phyloP scores from a whole-genome alignment of 2,329 filamentous ascomycete genomes.

The Phialophora macrospora region DNA sequence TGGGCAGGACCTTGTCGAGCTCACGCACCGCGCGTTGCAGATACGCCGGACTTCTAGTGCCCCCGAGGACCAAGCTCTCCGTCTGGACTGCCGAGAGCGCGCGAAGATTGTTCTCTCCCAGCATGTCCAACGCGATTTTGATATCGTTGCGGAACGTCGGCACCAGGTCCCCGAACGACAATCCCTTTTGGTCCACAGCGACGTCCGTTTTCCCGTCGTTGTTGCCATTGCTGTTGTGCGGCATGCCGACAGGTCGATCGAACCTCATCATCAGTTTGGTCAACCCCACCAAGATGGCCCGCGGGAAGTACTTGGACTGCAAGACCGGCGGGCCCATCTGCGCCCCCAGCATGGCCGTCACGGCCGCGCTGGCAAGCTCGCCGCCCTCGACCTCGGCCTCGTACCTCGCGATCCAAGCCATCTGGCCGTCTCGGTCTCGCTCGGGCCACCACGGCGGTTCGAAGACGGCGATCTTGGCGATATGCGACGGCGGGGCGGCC shows the following conservation, averaged over 20 bases:
- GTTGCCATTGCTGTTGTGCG: not conserved
- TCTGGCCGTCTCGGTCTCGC: constrained; percentile 17
- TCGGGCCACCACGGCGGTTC: constrained; percentile 29
- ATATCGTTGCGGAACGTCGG: constrained; percentile 24
- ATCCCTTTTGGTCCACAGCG: not conserved
- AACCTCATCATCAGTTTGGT: constrained; percentile 21
- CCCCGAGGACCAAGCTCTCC: constrained; percentile 22
- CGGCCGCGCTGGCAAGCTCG: constrained; percentile 21
- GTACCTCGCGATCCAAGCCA: constrained; percentile 18
- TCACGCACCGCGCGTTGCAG: constrained; percentile 23
- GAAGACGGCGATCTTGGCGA: constrained; percentile 24
- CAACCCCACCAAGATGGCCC: constrained; percentile 13
- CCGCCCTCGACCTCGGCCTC: constrained; percentile 20
- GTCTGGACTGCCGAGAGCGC: constrained; percentile 15
- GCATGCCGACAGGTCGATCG: constrained; percentile 15
- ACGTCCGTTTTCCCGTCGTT: not conserved
- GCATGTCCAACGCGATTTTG: constrained; percentile 16
- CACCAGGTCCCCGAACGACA: constrained; percentile 21
- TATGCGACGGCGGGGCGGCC: constrained; percentile 18
- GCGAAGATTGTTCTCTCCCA: constrained; percentile 19
- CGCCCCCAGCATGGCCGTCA: constrained; percentile 26
- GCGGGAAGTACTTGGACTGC: constrained; percentile 25
- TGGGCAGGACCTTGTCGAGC: constrained; percentile 19
- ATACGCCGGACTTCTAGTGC: constrained; percentile 19
- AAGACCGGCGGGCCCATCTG: constrained; percentile 26